Conservation (phyloP, 331 rosid species). For the Ulmus americana region DNA sequence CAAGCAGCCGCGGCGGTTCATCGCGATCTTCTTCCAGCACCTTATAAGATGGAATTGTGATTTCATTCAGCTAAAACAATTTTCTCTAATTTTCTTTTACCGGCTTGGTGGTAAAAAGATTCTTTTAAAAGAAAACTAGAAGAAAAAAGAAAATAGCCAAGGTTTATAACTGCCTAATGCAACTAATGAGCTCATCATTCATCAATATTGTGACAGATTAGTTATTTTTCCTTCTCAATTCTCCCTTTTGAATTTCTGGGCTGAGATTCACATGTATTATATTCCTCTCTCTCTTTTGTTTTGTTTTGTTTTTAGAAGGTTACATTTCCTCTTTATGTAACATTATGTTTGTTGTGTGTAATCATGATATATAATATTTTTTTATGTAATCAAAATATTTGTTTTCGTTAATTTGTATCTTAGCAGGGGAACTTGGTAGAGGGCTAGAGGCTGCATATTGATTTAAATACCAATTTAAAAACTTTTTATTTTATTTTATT, state of each 20-base stretch:
- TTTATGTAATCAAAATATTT: too few species aligned
- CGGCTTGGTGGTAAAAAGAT: conserved; percentile 1
- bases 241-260: conserved; percentile 6
- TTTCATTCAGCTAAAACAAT: conserved; percentile 1
- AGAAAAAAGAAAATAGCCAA: background rate
- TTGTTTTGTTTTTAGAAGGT: background rate
- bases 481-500: too few species aligned
- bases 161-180: conserved; percentile 14
- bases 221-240: background rate
- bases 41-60: conserved; percentile 26
- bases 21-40: conserved; percentile 51
- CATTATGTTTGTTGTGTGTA: too few species aligned
- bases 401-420: too few species aligned
- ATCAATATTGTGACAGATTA: too few species aligned
- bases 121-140: background rate
- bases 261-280: conserved; percentile 9
- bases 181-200: background rate
- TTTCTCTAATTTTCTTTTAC: background rate
- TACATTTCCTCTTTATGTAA: background rate
- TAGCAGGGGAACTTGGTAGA: too few species aligned
- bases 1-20: conserved; percentile 47
- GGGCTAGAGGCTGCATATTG: too few species aligned
- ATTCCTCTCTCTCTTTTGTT: background rate
- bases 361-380: too few species aligned
- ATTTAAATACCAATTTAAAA: too few species aligned